Evolutionary conservation across 2,329 filamentous ascomycete genomes (phyloP), one percentile per base, ranked within the genome.

Genomic region (Hypoxylon sp.): DNA sequence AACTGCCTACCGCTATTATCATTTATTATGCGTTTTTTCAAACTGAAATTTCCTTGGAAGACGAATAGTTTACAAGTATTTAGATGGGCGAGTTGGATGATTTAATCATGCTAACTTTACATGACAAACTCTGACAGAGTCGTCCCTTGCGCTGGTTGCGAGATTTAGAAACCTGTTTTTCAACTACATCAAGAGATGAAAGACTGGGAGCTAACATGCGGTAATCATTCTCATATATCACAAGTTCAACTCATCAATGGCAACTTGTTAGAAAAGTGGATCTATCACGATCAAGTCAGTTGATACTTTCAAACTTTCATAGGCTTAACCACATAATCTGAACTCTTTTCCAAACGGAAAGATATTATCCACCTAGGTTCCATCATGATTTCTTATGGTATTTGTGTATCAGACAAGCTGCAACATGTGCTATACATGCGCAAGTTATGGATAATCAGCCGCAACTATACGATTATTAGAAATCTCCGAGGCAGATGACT

Each of bases 401-500:
- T 41, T 52, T 41, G 48, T 30, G 6, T 11, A 7, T 24, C 11
- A 51, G 26, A 52, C 7, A 28, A 41, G 22, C 11, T 26, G 37
- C 15, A 44, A 53, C 17, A 24, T 15, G 15, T 6, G 24, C 24
- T 44, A 7, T 19, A 3, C 19, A 30, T 3, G 26, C 41, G 49
- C 10, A 47, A 39, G 52, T 48, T 17, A 39, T 11, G 4, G 11
- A 56, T 50, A 32, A 28, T 39, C 13, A 52, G 39, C 52, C 46
- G 24, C 46, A 58, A 28, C 28, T 44, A 44, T 28, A 24, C 52
- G 34, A 24, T 8, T 41, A 13, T 15, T 11, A 52, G 11, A 52
- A 52, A 52, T 52, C 32, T 52, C 49, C 50, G 51, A 55, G 17
- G 37, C n/a, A 54, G 19, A 61, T 57, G 19, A 26, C n/a, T 24